These are phyloP conservation scores for Hyaloscypha variabilis DNA, from an alignment of 495 filamentous ascomycete species.

Conservation along the genomic window DNA sequence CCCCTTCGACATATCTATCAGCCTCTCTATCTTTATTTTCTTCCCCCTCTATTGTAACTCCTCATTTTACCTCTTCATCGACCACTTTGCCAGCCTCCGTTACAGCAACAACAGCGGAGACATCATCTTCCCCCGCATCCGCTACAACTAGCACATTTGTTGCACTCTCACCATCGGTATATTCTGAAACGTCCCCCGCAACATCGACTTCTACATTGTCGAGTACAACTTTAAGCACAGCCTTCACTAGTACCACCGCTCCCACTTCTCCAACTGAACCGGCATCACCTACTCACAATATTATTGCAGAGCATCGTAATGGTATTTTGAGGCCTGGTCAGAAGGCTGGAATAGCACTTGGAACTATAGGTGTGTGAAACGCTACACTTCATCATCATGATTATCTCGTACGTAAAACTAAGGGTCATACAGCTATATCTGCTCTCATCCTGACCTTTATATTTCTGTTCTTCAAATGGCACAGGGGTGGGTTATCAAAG, in stretches of 20 bases:
- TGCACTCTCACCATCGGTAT: not conserved
- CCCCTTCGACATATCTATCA: not conserved
- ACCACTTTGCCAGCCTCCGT: not conserved
- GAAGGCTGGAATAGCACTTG: not conserved
- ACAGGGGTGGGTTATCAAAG: not conserved
- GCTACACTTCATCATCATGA: not conserved
- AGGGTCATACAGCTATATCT: not conserved
- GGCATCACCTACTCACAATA: not conserved
- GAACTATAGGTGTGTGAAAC: not conserved
- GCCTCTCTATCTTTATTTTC: not conserved
- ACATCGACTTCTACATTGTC: not conserved
- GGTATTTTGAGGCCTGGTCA: not conserved
- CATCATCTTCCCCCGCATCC: not conserved
- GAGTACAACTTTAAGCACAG: not conserved
- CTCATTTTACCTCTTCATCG: not conserved
- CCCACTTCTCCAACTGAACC: not conserved
- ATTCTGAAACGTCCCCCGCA: not conserved
- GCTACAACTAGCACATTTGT: not conserved
- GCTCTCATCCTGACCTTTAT: not conserved
- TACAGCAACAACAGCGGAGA: not conserved
- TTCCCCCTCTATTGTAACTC: not conserved
- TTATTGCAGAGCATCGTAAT: not conserved
- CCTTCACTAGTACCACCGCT: not conserved
- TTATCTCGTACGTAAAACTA: not conserved
- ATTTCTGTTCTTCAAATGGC: not conserved